Evolutionary conservation across 352 stramenopile species (phyloP).

Genomic region (Pilasporangium apinafurcum): DNA sequence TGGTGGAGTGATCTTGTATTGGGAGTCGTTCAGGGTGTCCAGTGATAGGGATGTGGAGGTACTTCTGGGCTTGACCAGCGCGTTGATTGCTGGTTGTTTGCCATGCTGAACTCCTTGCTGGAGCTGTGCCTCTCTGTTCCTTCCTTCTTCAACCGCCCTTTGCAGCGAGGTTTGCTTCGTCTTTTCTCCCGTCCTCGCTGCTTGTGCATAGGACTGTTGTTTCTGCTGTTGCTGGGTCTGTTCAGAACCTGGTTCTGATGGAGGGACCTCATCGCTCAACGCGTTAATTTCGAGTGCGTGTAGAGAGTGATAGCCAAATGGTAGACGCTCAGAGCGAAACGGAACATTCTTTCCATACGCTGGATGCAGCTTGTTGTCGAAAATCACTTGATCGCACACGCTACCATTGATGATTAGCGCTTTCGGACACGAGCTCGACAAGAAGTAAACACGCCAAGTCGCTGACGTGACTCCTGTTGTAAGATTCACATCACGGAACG

Average conservation of each 20-base stretch:
- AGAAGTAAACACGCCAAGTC: constrained; percentile 4
- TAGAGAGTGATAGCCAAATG: constrained; percentile 1
- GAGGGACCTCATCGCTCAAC: too few species aligned
- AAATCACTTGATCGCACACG: constrained; percentile 4
- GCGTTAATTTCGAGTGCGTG: background rate
- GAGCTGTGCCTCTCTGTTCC: background rate
- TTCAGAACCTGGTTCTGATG: too few species aligned
- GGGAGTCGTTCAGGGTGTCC: too few species aligned
- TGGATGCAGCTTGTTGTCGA: background rate
- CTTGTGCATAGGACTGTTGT: too few species aligned
- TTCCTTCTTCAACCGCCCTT: too few species aligned
- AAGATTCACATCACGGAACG: constrained; percentile 6
- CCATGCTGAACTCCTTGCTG: background rate
- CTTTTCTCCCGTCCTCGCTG: too few species aligned
- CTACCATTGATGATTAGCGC: background rate
- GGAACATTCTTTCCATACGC: background rate
- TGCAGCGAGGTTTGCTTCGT: too few species aligned
- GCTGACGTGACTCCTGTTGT: constrained; percentile 3
- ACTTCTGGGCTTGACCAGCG: too few species aligned
- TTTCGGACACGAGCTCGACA: background rate
- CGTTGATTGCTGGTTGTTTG: background rate
- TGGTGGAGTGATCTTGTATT: too few species aligned
- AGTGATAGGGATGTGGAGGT: too few species aligned
- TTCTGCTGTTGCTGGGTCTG: too few species aligned
- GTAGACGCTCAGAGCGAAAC: background rate